Evolutionary conservation across 768 basidiomycete genomes (phyloP), one percentile per base, ranked within the genome.

Genomic region (Gloeophyllum trabeum): DNA sequence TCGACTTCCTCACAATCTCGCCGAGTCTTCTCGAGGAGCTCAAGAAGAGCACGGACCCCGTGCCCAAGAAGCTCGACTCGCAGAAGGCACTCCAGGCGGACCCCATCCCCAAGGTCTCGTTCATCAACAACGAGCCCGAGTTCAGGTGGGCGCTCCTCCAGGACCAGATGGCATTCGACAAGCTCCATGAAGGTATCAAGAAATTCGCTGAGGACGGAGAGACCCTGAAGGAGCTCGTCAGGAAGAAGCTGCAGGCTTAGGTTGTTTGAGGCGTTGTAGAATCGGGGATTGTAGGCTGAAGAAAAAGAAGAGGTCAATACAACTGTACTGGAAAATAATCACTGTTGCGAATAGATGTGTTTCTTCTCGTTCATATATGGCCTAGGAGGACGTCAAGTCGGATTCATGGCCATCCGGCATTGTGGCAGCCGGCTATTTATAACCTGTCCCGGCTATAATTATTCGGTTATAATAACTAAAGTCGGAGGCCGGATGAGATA

Each of bases 91-190:
- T 70, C 21, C 57, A 75, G 53, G 69, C 67, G 35, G 67, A 79
- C 44, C 71, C 76, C 24, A 78, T 88, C 48, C 54, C 76, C 28
- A 98, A 93, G 66, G 85, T 91, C 48, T 65, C 78, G 18, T 97
- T 56, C 73, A 56, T 99, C 60, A 78, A 97, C 70, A 79, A 96
- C 67, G 90, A 99, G 70, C 70, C 92, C 47, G 87, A 91, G 57
- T 98, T 98, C 88, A 82, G 89, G 46, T 96, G 92, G 92, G 51
- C 75, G 7, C 81, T 98, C 44, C 78, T 96, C 55, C 75, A 91
- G 56, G 93, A 97, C 64, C 66, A 73, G 58, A 96, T 97, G 93
- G 92, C 94, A n/a, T 94, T 91, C 59, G 94, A 97, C 63, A 97
- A 98, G 71, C 73, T 97, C 43, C 90, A 96, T 62, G 90, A 97